These are phyloP conservation scores for Amanita pseudoporphyria DNA, from an alignment of 768 basidiomycete genomes.

Conservation along the genomic window DNA sequence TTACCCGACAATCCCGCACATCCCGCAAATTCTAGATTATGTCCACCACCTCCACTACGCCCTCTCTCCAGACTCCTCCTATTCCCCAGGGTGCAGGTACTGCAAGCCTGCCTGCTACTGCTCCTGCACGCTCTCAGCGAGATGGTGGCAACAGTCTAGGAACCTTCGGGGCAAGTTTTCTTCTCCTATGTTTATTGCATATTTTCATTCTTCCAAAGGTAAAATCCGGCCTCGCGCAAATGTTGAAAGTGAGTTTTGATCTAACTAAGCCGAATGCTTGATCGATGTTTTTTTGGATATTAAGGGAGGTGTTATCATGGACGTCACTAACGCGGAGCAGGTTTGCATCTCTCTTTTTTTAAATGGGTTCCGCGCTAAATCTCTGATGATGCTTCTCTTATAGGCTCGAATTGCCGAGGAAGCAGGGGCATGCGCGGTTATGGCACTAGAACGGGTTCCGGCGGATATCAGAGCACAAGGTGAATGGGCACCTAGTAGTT, in stretches of 20 bases:
- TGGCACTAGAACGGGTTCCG: conserved; percentile 93
- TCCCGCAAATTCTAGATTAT: neutral
- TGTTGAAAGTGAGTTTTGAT: conserved; percentile 66
- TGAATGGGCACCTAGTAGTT: conserved; percentile 8
- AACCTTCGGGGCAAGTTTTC: conserved; percentile 53
- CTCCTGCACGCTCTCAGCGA: conserved; percentile 39
- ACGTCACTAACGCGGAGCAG: conserved; percentile 75
- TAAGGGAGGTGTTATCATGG: conserved; percentile 90
- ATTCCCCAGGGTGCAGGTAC: conserved; percentile 31
- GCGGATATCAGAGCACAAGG: conserved; percentile 86
- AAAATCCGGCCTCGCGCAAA: conserved; percentile 91
- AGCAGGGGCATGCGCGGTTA: conserved; percentile 95
- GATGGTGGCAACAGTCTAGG: conserved; percentile 48
- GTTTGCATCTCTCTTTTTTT: conserved; percentile 15
- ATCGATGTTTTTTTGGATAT: conserved; percentile 6
- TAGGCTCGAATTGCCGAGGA: conserved; percentile 95
- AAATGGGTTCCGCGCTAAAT: neutral
- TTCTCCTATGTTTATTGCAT: conserved; percentile 8
- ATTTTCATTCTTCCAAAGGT: conserved; percentile 38
- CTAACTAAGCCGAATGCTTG: conserved; percentile 3
- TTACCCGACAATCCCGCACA: neutral
- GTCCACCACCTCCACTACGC: conserved; percentile 10
- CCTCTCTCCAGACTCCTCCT: conserved; percentile 23
- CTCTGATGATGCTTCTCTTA: conserved; percentile 2
- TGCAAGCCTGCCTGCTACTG: conserved; percentile 34